These are phyloP conservation scores for Tuctoria greenei DNA, from an alignment of 176 grass and related monocot genomes.

Conservation along the genomic window DNA sequence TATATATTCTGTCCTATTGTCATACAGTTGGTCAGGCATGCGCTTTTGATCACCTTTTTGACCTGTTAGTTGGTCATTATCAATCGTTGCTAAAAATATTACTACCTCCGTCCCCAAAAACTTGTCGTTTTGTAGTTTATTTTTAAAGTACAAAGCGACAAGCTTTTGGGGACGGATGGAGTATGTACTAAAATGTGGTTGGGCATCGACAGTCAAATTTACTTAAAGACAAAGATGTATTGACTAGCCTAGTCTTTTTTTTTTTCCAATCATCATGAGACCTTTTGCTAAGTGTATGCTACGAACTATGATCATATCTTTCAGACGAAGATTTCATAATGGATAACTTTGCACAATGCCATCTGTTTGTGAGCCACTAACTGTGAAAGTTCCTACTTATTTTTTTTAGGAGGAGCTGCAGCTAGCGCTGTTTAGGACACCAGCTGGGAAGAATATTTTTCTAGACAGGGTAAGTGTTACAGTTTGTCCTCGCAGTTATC, in stretches of 20 bases:
- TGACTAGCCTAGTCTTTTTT: neutral
- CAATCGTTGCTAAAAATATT: neutral
- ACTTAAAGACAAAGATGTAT: neutral
- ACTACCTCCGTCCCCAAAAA: too few relatives aligned
- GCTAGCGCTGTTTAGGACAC: conserved; percentile 43
- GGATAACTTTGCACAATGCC: neutral
- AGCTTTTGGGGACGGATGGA: too few relatives aligned
- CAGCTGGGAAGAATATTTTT: conserved; percentile 43
- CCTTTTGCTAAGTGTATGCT: neutral
- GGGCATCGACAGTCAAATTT: neutral
- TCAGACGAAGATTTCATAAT: neutral
- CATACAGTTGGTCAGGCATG: too few relatives aligned
- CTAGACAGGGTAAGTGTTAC: conserved; percentile 43
- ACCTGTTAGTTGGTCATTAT: neutral
- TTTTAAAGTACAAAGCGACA: too few relatives aligned
- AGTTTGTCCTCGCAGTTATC: neutral
- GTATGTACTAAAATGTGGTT: neutral
- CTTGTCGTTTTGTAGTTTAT: too few relatives aligned
- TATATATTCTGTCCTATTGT: too few relatives aligned
- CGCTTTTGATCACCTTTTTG: too few relatives aligned
- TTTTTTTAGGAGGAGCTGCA: conserved; percentile 49
- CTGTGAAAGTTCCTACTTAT: neutral
- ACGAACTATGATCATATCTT: neutral
- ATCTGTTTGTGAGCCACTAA: neutral
- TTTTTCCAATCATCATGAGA: neutral